These are phyloP conservation scores for Panaeolus cyanescens DNA, from an alignment of 768 basidiomycete genomes.

Conservation along the genomic window DNA sequence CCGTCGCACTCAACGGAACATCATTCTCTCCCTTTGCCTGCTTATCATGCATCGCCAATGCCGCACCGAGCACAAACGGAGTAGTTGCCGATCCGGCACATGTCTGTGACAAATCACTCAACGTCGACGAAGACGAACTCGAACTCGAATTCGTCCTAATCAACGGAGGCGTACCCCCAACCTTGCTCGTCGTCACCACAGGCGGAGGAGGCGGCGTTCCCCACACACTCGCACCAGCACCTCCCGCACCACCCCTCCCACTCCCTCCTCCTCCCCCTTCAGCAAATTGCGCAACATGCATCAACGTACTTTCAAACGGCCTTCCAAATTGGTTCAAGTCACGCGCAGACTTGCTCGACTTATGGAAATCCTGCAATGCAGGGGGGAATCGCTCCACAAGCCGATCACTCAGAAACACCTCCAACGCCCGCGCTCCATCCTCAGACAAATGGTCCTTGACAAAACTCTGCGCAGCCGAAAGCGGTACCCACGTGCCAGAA, in stretches of 20 bases:
- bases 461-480: slow-evolving; percentile 53
- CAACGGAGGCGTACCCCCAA: background rate
- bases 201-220: slow-evolving; percentile 8
- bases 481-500: slow-evolving; percentile 72
- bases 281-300: slow-evolving; percentile 29
- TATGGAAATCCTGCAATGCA: slow-evolving; percentile 60
- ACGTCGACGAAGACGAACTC: slow-evolving; percentile 7
- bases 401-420: slow-evolving; percentile 61
- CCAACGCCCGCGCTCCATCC: slow-evolving; percentile 31
- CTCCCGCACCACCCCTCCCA: slow-evolving; percentile 1
- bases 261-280: slow-evolving; percentile 16
- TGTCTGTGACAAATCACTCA: background rate
- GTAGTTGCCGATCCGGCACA: background rate
- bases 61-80: slow-evolving; percentile 13
- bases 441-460: slow-evolving; percentile 46
- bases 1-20: slow-evolving; percentile 64
- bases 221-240: background rate
- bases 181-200: background rate
- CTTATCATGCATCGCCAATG: slow-evolving; percentile 11
- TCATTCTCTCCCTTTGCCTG: slow-evolving; percentile 30
- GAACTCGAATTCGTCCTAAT: background rate
- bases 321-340: slow-evolving; percentile 63
- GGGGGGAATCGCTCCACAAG: slow-evolving; percentile 65
- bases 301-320: slow-evolving; percentile 56
- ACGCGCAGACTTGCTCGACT: slow-evolving; percentile 46